phyloP scores from a whole-genome alignment of 495 filamentous ascomycete species.

The Xanthoparmelia taractica region DNA sequence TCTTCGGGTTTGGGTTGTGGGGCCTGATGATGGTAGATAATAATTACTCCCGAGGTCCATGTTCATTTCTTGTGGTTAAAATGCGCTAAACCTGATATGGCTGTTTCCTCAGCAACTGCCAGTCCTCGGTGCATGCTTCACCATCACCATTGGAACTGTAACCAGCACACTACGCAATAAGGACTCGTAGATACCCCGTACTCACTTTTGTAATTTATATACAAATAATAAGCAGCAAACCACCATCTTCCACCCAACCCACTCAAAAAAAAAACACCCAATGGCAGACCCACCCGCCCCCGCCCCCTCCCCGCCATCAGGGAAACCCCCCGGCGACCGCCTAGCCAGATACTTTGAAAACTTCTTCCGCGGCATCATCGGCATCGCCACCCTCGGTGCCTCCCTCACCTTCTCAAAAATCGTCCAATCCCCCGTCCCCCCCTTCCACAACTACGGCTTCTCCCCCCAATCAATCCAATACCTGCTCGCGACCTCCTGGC shows the following conservation, averaged over 20 bases:
- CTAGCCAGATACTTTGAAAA: slow-evolving; percentile 14
- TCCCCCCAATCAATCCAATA: background rate
- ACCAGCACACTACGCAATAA: no score
- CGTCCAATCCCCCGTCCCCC: background rate
- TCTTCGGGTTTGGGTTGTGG: no score
- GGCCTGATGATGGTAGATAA: no score
- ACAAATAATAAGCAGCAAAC: no score
- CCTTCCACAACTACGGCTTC: slow-evolving; percentile 5
- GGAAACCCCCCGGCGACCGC: slow-evolving; percentile 11
- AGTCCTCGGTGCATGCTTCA: no score
- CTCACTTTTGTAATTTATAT: no score
- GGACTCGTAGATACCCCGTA: background rate
- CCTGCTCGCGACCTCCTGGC: slow-evolving; percentile 15
- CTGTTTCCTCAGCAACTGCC: no score
- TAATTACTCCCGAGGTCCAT: no score
- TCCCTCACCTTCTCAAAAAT: slow-evolving; percentile 16
- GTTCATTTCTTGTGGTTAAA: no score
- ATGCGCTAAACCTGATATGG: no score
- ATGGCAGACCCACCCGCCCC: slow-evolving; percentile 1
- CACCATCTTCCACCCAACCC: background rate
- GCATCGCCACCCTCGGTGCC: slow-evolving; percentile 15
- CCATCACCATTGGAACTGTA: background rate
- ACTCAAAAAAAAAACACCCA: background rate
- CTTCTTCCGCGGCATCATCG: slow-evolving; percentile 16
- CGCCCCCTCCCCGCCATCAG: background rate